A percentile compares a stretch with the other conserved stretches of the same genome.
Evolutionary conservation across 2,329 filamentous ascomycete species (phyloP).

Genomic region (Geoglossum cookeanum): DNA sequence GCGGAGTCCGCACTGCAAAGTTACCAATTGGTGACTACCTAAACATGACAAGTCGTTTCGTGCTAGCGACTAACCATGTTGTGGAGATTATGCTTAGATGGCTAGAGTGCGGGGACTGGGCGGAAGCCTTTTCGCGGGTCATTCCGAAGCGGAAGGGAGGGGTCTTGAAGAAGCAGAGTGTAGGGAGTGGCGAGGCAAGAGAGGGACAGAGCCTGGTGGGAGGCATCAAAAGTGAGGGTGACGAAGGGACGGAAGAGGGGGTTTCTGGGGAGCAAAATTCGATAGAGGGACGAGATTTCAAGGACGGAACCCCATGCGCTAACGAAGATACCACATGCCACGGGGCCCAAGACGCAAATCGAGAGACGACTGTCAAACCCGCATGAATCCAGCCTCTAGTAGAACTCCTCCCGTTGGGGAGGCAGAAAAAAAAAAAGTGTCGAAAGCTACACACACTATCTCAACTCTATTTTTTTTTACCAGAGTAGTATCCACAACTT

Average conservation of each 20-base stretch:
- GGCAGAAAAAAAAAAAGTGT: too few relatives aligned
- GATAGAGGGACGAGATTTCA: not conserved
- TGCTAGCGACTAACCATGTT: slow-evolving; percentile 88
- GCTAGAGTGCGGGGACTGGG: slow-evolving; percentile 85
- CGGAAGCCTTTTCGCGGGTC: slow-evolving; percentile 65
- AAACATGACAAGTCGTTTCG: slow-evolving; percentile 68
- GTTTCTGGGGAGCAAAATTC: not conserved
- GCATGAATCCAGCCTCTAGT: too few relatives aligned
- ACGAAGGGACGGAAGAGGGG: not conserved
- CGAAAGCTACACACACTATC: too few relatives aligned
- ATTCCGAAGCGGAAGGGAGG: slow-evolving; percentile 85
- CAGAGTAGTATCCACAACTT: too few relatives aligned
- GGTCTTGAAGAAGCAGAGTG: slow-evolving; percentile 31
- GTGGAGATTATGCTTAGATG: slow-evolving; percentile 91
- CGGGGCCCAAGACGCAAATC: not conserved
- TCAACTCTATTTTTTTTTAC: too few relatives aligned
- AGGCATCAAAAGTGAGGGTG: not conserved
- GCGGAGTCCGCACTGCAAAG: slow-evolving; percentile 70
- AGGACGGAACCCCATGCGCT: not conserved
- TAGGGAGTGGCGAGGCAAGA: not conserved
- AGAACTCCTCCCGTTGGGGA: too few relatives aligned
- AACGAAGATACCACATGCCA: not conserved
- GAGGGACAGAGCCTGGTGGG: not conserved
- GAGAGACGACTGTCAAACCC: not conserved
- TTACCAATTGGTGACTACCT: slow-evolving; percentile 92